These are phyloP conservation scores for Wickerhamiella alocasiicola DNA, from an alignment of 805 yeast species.

Conservation along the genomic window DNA sequence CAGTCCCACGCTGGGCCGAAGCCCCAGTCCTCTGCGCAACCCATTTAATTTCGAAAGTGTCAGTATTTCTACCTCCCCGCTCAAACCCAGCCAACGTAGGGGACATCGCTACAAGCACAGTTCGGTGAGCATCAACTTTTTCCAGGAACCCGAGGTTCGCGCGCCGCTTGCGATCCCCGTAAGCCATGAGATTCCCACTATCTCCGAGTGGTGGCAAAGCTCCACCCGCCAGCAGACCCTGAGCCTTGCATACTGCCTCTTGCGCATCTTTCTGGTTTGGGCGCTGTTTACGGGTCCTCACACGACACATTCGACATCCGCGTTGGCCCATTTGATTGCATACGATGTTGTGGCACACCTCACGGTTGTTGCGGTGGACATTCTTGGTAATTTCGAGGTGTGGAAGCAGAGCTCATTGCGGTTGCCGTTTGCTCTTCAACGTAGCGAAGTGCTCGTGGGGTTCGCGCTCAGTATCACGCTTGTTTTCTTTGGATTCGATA, in stretches of 20 bases:
- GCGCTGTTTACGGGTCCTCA: constrained; percentile 36
- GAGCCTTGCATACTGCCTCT: constrained; percentile 44
- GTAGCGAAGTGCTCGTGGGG: constrained; percentile 77
- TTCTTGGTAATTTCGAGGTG: constrained; percentile 82
- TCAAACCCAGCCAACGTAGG: constrained; percentile 40
- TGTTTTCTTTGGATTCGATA: constrained; percentile 81
- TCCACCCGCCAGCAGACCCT: constrained; percentile 45
- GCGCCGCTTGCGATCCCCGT: constrained; percentile 52
- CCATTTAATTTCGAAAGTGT: constrained; percentile 62
- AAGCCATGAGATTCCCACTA: constrained; percentile 59
- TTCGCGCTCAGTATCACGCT: constrained; percentile 77
- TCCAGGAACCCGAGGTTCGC: constrained; percentile 77
- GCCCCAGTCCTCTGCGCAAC: constrained; percentile 13
- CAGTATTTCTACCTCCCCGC: constrained; percentile 22
- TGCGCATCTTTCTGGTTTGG: constrained; percentile 45
- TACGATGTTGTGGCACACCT: constrained; percentile 76
- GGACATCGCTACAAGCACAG: constrained; percentile 96
- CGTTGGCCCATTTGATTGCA: constrained; percentile 70
- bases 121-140: constrained; percentile 88
- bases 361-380: constrained; percentile 55
- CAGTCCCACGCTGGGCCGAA: constrained; percentile 5
- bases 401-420: constrained; percentile 76
- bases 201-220: constrained; percentile 49
- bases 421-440: constrained; percentile 87
- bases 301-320: constrained; percentile 35